These are phyloP conservation scores for Daldinia childiae DNA, from an alignment of 495 filamentous ascomycete genomes.

Conservation along the genomic window DNA sequence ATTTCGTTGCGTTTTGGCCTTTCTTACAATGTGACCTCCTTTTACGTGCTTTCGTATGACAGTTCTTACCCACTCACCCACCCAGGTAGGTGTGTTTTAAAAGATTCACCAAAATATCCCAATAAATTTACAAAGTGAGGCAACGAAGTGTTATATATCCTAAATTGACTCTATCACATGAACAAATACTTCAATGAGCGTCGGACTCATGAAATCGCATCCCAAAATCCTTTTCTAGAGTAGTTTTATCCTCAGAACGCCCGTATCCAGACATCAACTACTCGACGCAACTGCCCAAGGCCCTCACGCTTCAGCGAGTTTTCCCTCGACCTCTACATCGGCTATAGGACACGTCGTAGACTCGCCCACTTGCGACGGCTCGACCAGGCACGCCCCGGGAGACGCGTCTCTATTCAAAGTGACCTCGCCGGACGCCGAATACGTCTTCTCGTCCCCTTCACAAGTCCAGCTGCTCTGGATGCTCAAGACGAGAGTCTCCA, in stretches of 20 bases:
- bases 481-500: slow-evolving; percentile 26
- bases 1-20: no score
- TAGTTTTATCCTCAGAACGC: not conserved
- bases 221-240: not conserved
- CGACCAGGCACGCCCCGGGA: slow-evolving; percentile 29
- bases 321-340: slow-evolving; percentile 31
- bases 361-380: slow-evolving; percentile 32
- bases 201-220: not conserved
- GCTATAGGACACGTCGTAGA: slow-evolving; percentile 37
- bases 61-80: no score
- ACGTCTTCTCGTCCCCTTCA: slow-evolving; percentile 26
- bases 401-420: slow-evolving; percentile 27
- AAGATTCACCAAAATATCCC: no score
- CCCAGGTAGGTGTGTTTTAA: no score
- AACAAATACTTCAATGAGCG: not conserved
- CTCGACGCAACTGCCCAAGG: not conserved
- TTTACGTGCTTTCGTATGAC: no score
- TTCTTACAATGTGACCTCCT: no score
- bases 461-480: slow-evolving; percentile 36
- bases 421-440: slow-evolving; percentile 26
- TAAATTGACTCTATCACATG: no score
- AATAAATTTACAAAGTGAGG: no score
- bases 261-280: not conserved
- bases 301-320: slow-evolving; percentile 15
- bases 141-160: not conserved